phyloP scores from a whole-genome alignment of 257 asterid genomes.

The Orobanche coerulescens region DNA sequence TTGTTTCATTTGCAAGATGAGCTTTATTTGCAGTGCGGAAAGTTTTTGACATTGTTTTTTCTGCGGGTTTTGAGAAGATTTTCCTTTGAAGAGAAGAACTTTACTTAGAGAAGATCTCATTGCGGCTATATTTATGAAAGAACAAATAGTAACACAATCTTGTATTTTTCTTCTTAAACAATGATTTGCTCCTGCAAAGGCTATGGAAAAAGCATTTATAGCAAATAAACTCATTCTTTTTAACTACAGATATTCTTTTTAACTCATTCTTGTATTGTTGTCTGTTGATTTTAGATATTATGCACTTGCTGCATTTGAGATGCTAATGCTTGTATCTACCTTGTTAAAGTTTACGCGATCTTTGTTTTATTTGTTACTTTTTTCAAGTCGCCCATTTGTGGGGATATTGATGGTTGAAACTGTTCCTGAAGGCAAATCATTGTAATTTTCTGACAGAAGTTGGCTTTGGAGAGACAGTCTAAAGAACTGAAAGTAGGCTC shows the following conservation, averaged over 20 bases:
- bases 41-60: neutral
- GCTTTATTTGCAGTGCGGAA: neutral
- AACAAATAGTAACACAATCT: neutral
- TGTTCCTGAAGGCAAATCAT: neutral
- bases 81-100: neutral
- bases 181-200: neutral
- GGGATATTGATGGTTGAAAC: neutral
- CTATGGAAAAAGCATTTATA: neutral
- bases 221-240: neutral
- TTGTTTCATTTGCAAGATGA: neutral
- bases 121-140: neutral
- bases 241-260: neutral
- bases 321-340: neutral
- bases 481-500: slow-evolving; percentile 30
- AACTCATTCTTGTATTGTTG: too few species aligned
- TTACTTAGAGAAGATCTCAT: neutral
- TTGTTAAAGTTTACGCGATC: neutral
- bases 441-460: slow-evolving; percentile 34
- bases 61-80: neutral
- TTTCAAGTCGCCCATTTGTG: neutral
- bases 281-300: neutral
- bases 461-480: slow-evolving; percentile 42
- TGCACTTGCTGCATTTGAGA: neutral
- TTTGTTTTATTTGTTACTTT: neutral
- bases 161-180: neutral